These are phyloP conservation scores for Alternaria sp. DNA, from an alignment of 2,329 filamentous ascomycete genomes.

Conservation along the genomic window DNA sequence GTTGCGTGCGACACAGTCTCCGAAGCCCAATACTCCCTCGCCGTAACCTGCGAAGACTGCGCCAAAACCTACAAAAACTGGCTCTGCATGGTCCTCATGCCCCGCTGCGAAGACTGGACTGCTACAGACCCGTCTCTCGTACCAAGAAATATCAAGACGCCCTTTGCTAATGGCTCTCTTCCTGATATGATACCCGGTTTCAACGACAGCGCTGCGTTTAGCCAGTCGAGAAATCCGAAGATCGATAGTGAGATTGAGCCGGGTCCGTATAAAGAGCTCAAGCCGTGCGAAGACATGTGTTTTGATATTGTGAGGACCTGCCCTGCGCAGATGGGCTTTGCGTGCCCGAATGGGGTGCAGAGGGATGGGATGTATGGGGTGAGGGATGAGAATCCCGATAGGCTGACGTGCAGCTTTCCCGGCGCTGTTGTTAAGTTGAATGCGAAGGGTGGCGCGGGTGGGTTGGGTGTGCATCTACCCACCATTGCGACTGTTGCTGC, in stretches of 20 bases:
- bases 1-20: slow-evolving; percentile 80
- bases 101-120: slow-evolving; percentile 86
- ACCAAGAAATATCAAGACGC: slow-evolving; percentile 71
- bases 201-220: slow-evolving; percentile 51
- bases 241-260: slow-evolving; percentile 77
- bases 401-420: slow-evolving; percentile 49
- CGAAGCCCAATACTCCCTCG: slow-evolving; percentile 81
- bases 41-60: slow-evolving; percentile 77
- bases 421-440: slow-evolving; percentile 50
- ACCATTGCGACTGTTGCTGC: neutral
- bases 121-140: slow-evolving; percentile 60
- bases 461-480: neutral
- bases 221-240: slow-evolving; percentile 69
- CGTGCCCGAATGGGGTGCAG: slow-evolving; percentile 64
- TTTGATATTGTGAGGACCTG: slow-evolving; percentile 85
- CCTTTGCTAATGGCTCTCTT: slow-evolving; percentile 72
- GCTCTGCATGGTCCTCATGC: slow-evolving; percentile 93
- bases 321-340: slow-evolving; percentile 76
- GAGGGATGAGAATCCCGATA: slow-evolving; percentile 15
- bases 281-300: slow-evolving; percentile 88
- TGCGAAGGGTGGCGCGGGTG: slow-evolving; percentile 1
- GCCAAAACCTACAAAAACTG: slow-evolving; percentile 84
- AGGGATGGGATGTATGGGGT: slow-evolving; percentile 34
- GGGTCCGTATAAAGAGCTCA: slow-evolving; percentile 90
- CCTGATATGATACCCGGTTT: slow-evolving; percentile 17